Conservation (phyloP, 495 filamentous ascomycete species). For the Penicillium psychrofluorescens region DNA sequence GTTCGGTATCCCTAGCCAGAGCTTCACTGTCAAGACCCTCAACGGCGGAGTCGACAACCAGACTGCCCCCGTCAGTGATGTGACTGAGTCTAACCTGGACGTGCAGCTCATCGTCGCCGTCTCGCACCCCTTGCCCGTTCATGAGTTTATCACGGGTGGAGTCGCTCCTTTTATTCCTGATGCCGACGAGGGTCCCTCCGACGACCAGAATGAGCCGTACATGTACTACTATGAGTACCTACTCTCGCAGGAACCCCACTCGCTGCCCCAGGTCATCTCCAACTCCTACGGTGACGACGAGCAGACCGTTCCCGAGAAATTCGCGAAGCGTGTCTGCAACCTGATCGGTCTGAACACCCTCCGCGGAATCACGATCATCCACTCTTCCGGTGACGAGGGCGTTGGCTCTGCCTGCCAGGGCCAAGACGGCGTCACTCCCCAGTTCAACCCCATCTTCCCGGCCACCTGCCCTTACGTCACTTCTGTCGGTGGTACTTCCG, state of each 20-base stretch:
- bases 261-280: slow-evolving; percentile 60
- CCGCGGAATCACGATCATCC: slow-evolving; percentile 59
- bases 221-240: slow-evolving; percentile 56
- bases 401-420: slow-evolving; percentile 54
- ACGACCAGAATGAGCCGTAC: slow-evolving; percentile 60
- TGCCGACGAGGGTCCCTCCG: slow-evolving; percentile 36
- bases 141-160: slow-evolving; percentile 57
- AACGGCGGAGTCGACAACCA: slow-evolving; percentile 47
- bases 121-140: slow-evolving; percentile 47
- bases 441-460: slow-evolving; percentile 57
- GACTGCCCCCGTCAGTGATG: slow-evolving; percentile 25
- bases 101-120: slow-evolving; percentile 55
- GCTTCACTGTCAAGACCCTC: slow-evolving; percentile 51
- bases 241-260: slow-evolving; percentile 39
- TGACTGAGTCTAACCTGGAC: slow-evolving; percentile 63
- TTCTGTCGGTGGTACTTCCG: slow-evolving; percentile 53
- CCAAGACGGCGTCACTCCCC: slow-evolving; percentile 50
- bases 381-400: slow-evolving; percentile 56
- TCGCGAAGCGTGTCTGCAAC: slow-evolving; percentile 60
- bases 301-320: slow-evolving; percentile 58
- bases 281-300: slow-evolving; percentile 72
- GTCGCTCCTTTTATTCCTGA: slow-evolving; percentile 52
- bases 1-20: slow-evolving; percentile 33
- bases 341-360: slow-evolving; percentile 59
- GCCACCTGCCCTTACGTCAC: slow-evolving; percentile 62